These are phyloP conservation scores for Chlamydomonas sp. DNA, from an alignment of 139 green algal genomes.

Conservation along the genomic window DNA sequence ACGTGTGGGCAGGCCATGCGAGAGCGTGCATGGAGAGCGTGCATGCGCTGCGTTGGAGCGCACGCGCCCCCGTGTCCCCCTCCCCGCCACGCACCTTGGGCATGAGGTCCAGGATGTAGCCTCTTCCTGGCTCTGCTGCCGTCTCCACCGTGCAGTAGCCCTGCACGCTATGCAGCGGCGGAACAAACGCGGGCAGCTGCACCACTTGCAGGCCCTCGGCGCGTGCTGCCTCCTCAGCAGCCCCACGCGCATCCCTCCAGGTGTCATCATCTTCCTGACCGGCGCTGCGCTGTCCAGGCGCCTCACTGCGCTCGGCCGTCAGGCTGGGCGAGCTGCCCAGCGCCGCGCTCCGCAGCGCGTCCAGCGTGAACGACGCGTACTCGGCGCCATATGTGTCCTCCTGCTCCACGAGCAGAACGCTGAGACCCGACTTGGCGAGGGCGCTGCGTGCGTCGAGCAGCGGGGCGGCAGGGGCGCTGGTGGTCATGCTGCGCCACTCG, in stretches of 20 bases:
- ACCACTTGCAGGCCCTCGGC: conserved; percentile 13
- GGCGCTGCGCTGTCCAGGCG: no score
- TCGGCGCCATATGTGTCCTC: conserved; percentile 61
- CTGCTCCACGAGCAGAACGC: conserved; percentile 76
- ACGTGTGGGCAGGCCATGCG: no score
- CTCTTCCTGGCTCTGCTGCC: neutral
- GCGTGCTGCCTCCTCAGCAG: no score
- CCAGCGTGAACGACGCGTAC: conserved; percentile 52
- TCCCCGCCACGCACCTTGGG: conserved; percentile 52
- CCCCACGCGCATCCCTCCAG: neutral
- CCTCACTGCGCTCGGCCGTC: conserved; percentile 3
- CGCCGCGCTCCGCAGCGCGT: neutral
- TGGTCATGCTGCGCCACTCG: neutral
- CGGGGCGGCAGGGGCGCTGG: no score
- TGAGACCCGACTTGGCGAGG: conserved; percentile 22
- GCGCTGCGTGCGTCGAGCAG: neutral
- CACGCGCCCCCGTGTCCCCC: no score
- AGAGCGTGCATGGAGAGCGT: no score
- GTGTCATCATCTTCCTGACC: no score
- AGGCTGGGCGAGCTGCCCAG: neutral
- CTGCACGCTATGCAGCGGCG: conserved; percentile 13
- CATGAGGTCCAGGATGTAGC: conserved; percentile 55
- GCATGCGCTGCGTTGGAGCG: no score
- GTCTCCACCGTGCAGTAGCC: neutral
- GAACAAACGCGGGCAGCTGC: conserved; percentile 18